Base-by-base conservation (phyloP, 306 rosid genomes). In the Amphicarpaea edgeworthii region DNA sequence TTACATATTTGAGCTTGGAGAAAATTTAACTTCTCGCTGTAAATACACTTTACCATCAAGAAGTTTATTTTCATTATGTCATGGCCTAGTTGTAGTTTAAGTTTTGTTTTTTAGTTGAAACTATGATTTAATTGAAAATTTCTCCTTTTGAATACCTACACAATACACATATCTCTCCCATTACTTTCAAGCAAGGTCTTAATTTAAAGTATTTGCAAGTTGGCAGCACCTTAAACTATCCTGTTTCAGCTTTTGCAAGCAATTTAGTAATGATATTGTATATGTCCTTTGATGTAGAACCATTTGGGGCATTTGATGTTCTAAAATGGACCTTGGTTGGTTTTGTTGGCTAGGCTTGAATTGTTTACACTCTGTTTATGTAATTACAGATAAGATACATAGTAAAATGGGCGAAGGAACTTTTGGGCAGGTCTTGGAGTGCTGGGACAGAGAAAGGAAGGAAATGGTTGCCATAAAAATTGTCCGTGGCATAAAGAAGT, bases 371-470 rank as follows among this genome's bases (percentile, higher is more conserved):
- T 53, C 70, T 53, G 34, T 53, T 54, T 17, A 8, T 49, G 0
- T 74, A 50, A 24, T 58, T 85, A 71, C 90, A 95, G 99, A 92
- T 83, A 92, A 83, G 85, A 95, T 95, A 20, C 91, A 89, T 30
- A 75, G 86, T 81, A 95, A 95, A 87, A 89, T 95, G 99, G 99
- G 99, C 16, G 99, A 95, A 82, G 99, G 99, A 70, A 95, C 99
- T 0, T 95, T 95, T 80, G 99, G 99, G 43, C 97, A 92, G 84
- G 98, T 95, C 30, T 78, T 95, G 62, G 98, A 95, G 70, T 95
- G 98, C 80, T 95, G 97, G 98, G 98, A 95, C 85, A 82, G 96
- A 68, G 98, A 95, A 47, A 85, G 73, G 68, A 92, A 81, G 79
- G 98, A 92, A 85, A 90, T 90, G 96, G 97, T 95, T 70, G 98